These are phyloP conservation scores for Akanthomyces uredinophilus DNA, from an alignment of 2,329 filamentous ascomycete genomes.

Conservation along the genomic window DNA sequence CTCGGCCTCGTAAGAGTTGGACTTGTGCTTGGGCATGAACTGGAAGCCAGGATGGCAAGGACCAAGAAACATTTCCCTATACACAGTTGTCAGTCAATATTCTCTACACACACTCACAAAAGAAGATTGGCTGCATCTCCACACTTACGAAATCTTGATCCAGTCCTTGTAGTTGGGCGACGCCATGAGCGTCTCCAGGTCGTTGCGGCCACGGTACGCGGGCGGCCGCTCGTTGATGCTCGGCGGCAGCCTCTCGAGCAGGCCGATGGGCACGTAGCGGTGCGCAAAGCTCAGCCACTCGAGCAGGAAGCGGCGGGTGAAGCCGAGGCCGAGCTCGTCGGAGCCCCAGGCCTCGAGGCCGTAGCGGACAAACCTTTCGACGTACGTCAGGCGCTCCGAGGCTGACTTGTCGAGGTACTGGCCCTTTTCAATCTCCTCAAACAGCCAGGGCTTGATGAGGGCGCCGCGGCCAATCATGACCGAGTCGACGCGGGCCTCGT, in stretches of 20 bases:
- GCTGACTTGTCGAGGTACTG: constrained; percentile 97
- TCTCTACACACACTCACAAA: not conserved
- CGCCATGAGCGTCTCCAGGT: constrained; percentile 87
- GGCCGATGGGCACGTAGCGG: constrained; percentile 83
- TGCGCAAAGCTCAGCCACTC: constrained; percentile 95
- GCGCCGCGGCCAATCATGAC: constrained; percentile 97
- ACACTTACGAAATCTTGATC: constrained; percentile 90
- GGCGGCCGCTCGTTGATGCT: constrained; percentile 86
- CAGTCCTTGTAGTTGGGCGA: constrained; percentile 94
- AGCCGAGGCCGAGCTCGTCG: constrained; percentile 89
- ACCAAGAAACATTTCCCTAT: constrained; percentile 94
- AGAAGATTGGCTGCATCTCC: not conserved
- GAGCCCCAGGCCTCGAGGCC: constrained; percentile 93
- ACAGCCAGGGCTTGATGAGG: constrained; percentile 96
- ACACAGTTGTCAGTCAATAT: constrained; percentile 17
- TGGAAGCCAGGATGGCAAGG: constrained; percentile 85
- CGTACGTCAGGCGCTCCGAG: constrained; percentile 73
- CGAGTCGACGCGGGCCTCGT: constrained; percentile 76
- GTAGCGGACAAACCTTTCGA: constrained; percentile 86
- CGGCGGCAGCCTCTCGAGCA: constrained; percentile 84
- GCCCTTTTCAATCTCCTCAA: constrained; percentile 87
- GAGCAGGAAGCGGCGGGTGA: constrained; percentile 83
- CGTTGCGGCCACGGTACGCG: constrained; percentile 75
- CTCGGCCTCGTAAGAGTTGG: constrained; percentile 79
- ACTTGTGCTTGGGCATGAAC: constrained; percentile 97